Conservation (phyloP, 169 alveolate species). For the Blepharisma undulans region DNA sequence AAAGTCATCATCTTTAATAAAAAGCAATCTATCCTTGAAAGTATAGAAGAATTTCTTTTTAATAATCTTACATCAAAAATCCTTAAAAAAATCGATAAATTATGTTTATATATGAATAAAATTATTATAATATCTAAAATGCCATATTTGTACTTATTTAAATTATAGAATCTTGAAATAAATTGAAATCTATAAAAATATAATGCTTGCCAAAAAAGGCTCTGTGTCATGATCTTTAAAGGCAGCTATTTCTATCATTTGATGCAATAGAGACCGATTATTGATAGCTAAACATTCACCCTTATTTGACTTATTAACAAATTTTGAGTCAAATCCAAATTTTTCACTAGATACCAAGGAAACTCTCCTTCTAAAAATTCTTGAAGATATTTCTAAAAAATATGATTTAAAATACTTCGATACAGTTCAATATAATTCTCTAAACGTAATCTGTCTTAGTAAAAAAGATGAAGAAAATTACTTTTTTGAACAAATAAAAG, state of each 20-base stretch:
- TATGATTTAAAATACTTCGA: background rate
- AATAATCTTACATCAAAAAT: no score
- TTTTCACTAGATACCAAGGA: background rate
- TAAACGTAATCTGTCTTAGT: background rate
- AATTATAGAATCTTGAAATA: background rate
- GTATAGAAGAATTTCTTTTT: no score
- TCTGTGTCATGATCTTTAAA: background rate
- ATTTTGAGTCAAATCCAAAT: background rate
- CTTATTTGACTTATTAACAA: background rate
- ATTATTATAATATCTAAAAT: no score
- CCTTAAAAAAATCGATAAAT: no score
- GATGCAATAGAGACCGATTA: background rate
- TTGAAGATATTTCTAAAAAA: background rate
- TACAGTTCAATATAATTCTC: background rate
- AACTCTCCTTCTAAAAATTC: background rate
- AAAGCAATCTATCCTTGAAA: no score
- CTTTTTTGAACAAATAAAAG: background rate
- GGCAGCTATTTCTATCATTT: background rate
- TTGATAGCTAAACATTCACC: background rate
- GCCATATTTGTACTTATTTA: background rate
- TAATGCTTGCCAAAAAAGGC: background rate
- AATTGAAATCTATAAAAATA: background rate
- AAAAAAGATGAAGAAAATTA: background rate
- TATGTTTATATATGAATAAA: no score
- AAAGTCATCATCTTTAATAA: no score